These are phyloP conservation scores for Triangularia verruculosa DNA, from an alignment of 2,329 filamentous ascomycete species.

Conservation along the genomic window DNA sequence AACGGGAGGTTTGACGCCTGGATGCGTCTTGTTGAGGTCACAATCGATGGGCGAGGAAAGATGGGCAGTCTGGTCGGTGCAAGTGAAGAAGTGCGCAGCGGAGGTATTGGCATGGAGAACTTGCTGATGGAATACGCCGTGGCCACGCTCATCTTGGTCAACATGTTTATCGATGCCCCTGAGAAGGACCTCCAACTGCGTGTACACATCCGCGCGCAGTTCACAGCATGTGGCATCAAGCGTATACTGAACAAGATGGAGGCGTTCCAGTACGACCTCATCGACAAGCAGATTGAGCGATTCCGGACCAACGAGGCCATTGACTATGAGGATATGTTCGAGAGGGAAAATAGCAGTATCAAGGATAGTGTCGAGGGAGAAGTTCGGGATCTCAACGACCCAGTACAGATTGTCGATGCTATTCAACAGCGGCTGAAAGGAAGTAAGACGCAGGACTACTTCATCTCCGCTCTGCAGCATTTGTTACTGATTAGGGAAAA, in stretches of 20 bases:
- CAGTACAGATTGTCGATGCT: constrained; percentile 87
- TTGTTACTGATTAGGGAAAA: constrained; percentile 88
- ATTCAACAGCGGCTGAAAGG: constrained; percentile 83
- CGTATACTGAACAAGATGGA: constrained; percentile 96
- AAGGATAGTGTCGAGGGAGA: constrained; percentile 85
- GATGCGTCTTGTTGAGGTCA: constrained; percentile 98
- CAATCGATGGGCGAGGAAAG: constrained; percentile 93
- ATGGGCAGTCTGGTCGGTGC: constrained; percentile 98
- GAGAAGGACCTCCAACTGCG: constrained; percentile 85
- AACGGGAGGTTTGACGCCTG: constrained; percentile 96
- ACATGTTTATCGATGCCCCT: constrained; percentile 91
- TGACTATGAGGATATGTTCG: constrained; percentile 96
- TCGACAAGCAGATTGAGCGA: constrained; percentile 95
- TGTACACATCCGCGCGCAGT: constrained; percentile 92
- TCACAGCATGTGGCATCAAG: constrained; percentile 93
- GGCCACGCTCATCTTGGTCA: constrained; percentile 89
- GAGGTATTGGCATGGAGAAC: constrained; percentile 98
- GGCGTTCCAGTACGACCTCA: constrained; percentile 94
- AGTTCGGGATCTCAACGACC: constrained; percentile 88
- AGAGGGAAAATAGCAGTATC: constrained; percentile 85
- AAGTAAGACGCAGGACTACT: constrained; percentile 89
- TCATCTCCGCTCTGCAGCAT: constrained; percentile 92
- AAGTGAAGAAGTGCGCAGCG: constrained; percentile 91
- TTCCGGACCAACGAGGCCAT: constrained; percentile 94
- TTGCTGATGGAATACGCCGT: constrained; percentile 98